Base-by-base conservation (phyloP, 2,329 filamentous ascomycete species). In the Trichoderma oligosporum region DNA sequence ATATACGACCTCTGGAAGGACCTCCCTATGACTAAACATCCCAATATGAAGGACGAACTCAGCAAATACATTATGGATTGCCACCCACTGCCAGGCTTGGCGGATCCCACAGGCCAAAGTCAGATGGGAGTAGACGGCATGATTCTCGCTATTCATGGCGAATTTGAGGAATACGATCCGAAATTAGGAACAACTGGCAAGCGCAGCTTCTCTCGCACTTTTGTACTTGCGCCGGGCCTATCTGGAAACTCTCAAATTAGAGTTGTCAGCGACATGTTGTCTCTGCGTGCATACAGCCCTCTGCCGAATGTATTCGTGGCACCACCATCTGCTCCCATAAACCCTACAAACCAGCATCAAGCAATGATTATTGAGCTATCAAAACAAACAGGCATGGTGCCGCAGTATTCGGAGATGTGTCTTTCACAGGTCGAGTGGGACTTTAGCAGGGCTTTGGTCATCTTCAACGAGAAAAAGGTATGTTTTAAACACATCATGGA, bases 31-130 rank as follows among this genome's bases (percentile, higher is more conserved):
- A 93, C 90, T 7, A 82, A 81, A 42, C 91, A 96, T 68, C 87
- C 90, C 1, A 81, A 87, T 65, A 81, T 95, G 61, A 76, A 79
- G 47, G 74, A 80, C 1, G 82, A 89, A 45, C 73, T 85, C 11
- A 78, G 82, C 66, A 88, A 91, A 65, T 96, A 91, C 79, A 82
- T 91, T 52, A 84, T 96, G 67, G 91, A 96, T 71, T 92, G 89
- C 63, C 86, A 91, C 65, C 81, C 87, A 14, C 76, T 92, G 31
- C 82, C 86, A 1, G 85, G 86, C 31, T 78, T 95, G 22, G 80
- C 82, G 2, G 90, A 95, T 64, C 85, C 85, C 2, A 81, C 79
- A 11, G 84, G 85, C 1, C 78, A 86, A 61, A 86, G 79, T 60
- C 69, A 74, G 1, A 74, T 76, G 18, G 89, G 89, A 4, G 89